Percentiles rank a stretch among this genome's conserved stretches.
phyloP scores from a whole-genome alignment of 306 rosid genomes.

The Notholithocarpus densiflorus region DNA sequence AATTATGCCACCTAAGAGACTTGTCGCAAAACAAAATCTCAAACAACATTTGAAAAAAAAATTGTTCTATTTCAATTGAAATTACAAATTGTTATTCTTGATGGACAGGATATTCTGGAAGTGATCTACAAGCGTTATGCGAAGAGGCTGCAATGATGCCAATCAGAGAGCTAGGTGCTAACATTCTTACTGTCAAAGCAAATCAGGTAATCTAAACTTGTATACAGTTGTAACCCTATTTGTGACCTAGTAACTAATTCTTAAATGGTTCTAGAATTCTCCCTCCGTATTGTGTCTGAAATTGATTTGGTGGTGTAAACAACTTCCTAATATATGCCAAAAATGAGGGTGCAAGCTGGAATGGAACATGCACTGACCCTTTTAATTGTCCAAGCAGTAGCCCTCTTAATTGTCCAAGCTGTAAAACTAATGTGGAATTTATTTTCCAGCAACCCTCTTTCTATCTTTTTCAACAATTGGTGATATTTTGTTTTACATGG shows the following conservation, averaged over 20 bases:
- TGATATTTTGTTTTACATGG: too few relatives aligned
- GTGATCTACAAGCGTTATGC: constrained; percentile 97
- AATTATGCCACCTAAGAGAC: neutral
- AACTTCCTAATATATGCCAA: neutral
- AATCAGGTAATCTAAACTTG: constrained; percentile 60
- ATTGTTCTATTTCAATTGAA: neutral
- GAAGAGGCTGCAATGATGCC: constrained; percentile 99
- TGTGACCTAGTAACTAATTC: neutral
- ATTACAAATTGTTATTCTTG: neutral
- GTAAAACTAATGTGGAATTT: neutral
- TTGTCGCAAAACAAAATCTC: neutral
- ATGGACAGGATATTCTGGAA: constrained; percentile 86
- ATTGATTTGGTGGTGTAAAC: neutral
- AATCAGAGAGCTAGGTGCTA: constrained; percentile 84
- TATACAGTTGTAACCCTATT: neutral
- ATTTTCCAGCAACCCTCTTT: neutral
- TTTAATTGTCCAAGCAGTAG: neutral
- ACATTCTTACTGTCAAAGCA: constrained; percentile 77
- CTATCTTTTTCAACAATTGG: neutral
- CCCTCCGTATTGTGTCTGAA: neutral
- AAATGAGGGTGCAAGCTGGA: neutral
- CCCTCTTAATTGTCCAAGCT: neutral
- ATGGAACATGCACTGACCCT: neutral
- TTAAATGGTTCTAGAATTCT: neutral
- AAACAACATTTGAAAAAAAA: neutral